These are phyloP conservation scores for Saccharomyces hybrid DNA, from an alignment of 1,139 yeast genomes.

Conservation along the genomic window DNA sequence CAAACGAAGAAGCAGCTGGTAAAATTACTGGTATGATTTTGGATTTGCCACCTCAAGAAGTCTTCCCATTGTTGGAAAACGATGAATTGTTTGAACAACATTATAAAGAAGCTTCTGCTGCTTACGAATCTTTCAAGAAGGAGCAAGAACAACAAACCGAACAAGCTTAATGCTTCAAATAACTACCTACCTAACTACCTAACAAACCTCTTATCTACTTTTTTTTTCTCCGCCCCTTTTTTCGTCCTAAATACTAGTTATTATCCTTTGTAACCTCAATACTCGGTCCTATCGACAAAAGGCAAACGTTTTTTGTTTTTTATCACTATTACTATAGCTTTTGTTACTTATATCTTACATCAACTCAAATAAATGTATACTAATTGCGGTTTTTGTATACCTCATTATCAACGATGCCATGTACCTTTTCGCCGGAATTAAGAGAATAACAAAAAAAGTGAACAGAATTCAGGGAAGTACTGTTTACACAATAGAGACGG, in stretches of 20 bases:
- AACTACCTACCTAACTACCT: neutral
- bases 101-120: slow-evolving; percentile 90
- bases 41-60: slow-evolving; percentile 90
- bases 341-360: neutral
- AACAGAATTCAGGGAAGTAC: neutral
- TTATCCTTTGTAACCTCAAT: neutral
- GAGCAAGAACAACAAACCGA: slow-evolving; percentile 28
- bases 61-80: slow-evolving; percentile 80
- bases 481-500: neutral
- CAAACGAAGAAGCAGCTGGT: slow-evolving; percentile 95
- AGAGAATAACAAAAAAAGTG: neutral
- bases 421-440: neutral
- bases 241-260: neutral
- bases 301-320: neutral
- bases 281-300: neutral
- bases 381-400: neutral
- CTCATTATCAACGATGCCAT: neutral
- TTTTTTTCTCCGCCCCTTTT: slow-evolving; percentile 19
- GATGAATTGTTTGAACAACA: slow-evolving; percentile 86
- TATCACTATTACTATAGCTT: neutral
- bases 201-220: slow-evolving; percentile 1
- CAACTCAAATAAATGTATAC: neutral
- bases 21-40: slow-evolving; percentile 99
- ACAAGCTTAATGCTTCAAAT: slow-evolving; percentile 7
- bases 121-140: slow-evolving; percentile 76